Percentiles rank a stretch among this genome's conserved stretches.
phyloP scores from a whole-genome alignment of 345 rosid species.

The Turnera subulata region DNA sequence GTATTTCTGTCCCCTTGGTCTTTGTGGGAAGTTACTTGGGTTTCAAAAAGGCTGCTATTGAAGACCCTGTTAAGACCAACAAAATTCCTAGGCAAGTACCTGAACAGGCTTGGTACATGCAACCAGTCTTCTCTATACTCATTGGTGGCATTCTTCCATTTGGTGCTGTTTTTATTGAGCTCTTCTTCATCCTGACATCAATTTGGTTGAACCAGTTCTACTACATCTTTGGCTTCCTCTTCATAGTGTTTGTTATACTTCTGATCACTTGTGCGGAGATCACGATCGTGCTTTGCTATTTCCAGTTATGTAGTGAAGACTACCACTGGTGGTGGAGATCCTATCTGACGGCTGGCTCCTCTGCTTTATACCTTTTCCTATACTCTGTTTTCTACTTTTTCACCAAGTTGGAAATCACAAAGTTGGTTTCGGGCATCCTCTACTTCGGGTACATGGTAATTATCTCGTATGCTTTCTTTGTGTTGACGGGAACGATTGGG shows the following conservation, averaged over 20 bases:
- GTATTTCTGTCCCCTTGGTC: conserved; percentile 93
- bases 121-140: conserved; percentile 82
- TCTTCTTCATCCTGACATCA: conserved; percentile 92
- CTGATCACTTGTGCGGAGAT: conserved; percentile 94
- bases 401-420: conserved; percentile 90
- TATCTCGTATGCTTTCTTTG: conserved; percentile 86
- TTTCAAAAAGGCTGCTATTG: conserved; percentile 84
- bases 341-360: conserved; percentile 90
- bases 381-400: conserved; percentile 95
- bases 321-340: conserved; percentile 99
- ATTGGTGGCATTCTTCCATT: conserved; percentile 96
- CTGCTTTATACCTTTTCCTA: conserved; percentile 90
- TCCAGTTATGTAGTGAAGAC: conserved; percentile 96
- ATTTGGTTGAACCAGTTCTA: conserved; percentile 99
- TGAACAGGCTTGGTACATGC: conserved; percentile 98
- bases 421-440: conserved; percentile 81
- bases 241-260: conserved; percentile 82
- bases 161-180: conserved; percentile 96
- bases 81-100: conserved; percentile 93
- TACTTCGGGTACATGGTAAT: conserved; percentile 92
- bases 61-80: conserved; percentile 91
- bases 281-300: conserved; percentile 89
- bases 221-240: conserved; percentile 97
- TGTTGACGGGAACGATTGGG: conserved; percentile 88
- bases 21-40: conserved; percentile 94